A percentile compares a stretch with the other conserved stretches of the same genome.
These are phyloP conservation scores for Ophiocordyceps australis DNA, from an alignment of 2,329 filamentous ascomycete genomes.

Conservation along the genomic window DNA sequence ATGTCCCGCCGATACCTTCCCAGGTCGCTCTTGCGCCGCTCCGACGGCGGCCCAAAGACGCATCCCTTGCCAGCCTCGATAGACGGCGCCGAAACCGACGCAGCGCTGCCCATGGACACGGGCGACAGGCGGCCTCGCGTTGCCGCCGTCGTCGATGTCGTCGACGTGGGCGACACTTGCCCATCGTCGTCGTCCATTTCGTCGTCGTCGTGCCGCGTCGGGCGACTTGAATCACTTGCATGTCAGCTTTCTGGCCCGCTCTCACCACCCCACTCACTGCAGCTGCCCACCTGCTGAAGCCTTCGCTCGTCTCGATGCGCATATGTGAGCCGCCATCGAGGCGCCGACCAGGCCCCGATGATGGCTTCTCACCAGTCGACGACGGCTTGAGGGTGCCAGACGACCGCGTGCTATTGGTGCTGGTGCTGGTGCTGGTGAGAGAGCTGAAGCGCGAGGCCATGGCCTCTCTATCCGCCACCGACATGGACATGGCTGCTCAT, in stretches of 20 bases:
- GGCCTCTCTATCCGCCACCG: constrained; percentile 57
- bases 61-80: no score
- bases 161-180: constrained; percentile 31
- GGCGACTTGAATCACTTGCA: no score
- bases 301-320: constrained; percentile 12
- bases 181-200: constrained; percentile 16
- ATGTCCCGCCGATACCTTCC: constrained; percentile 56
- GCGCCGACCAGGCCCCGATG: constrained; percentile 10
- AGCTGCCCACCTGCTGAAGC: no score
- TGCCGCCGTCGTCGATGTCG: constrained; percentile 22
- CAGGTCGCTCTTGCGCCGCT: constrained; percentile 39
- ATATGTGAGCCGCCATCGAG: constrained; percentile 8
- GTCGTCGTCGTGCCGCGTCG: no score
- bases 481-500: no score
- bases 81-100: constrained; percentile 22
- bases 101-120: constrained; percentile 19
- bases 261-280: no score
- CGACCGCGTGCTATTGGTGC: constrained; percentile 48
- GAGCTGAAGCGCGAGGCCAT: constrained; percentile 38
- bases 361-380: no score
- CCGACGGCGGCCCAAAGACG: no score
- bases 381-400: constrained; percentile 42
- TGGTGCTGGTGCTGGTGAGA: constrained; percentile 22
- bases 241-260: no score
- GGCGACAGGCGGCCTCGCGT: constrained; percentile 27